Evolutionary conservation across 768 basidiomycete species (phyloP), one percentile per base, ranked within the genome.

Genomic region (Trametes cingulata): DNA sequence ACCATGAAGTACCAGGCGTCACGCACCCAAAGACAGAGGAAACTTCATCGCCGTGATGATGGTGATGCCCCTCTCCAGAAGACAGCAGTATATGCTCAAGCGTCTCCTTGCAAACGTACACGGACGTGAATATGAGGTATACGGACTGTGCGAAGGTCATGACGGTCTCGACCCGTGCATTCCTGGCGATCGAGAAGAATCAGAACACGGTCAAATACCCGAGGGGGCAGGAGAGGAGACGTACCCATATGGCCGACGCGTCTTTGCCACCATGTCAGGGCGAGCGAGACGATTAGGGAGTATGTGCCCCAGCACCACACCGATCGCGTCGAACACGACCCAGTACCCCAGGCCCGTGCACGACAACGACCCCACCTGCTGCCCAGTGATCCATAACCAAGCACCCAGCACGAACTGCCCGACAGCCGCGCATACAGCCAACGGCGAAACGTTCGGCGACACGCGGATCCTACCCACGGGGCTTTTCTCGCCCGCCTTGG

Each of bases 21-120:
- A 73, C 80, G 57, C 27, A 81, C 79, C 80, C 79, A 24, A 74
- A 67, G 1, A 72, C 67, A 39, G 76, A 74, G 22, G 77, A 66
- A 12, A 71, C 74, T 57, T 79, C 81, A 62, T 84, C 81, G 10
- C 88, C 86, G 39, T 84, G 80, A 68, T 88, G 87, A 66, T 91
- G 90, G 66, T 90, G 88, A 59, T 85, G 83, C 46, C 78, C 80
- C 58, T 81, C 78, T 17, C 85, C 90, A 7, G 84, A 82, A 47
- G 86, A 86, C 42, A 98, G 78, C 15, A 99, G 72, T 40, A 97
- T 73, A 74, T 96, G 95, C 74, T 99, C 96, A 4, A 98, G 80
- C 0, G 95, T 91, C 79, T 99, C 97, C 70, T 99, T 98, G 68
- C 93, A 95, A 17, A 98, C 90, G 75, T 98, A 99, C 2, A 98